Percentiles rank a stretch among this genome's conserved stretches.
Evolutionary conservation across 2,329 filamentous ascomycete genomes (phyloP).

Genomic region (Diplodia intermedia): DNA sequence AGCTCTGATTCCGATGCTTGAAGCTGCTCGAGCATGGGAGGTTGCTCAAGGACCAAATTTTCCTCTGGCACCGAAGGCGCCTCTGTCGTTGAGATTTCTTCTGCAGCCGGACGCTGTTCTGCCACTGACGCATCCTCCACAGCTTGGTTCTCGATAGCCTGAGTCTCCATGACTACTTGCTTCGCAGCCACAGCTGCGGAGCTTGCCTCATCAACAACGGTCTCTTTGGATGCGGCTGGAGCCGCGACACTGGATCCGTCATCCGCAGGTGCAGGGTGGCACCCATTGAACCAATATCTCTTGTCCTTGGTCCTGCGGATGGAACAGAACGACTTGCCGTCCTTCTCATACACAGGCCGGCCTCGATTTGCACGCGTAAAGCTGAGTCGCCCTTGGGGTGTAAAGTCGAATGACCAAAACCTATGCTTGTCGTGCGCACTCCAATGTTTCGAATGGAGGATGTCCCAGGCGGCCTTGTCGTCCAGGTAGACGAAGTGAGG

Average conservation of each 20-base stretch:
- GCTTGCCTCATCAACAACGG: not conserved
- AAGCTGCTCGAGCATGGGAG: too few species aligned
- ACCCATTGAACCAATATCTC: not conserved
- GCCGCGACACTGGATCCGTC: not conserved
- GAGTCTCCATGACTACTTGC: not conserved
- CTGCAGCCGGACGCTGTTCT: not conserved
- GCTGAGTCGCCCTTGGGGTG: constrained; percentile 42
- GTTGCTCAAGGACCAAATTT: too few species aligned
- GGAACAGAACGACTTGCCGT: not conserved
- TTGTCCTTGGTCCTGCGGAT: not conserved
- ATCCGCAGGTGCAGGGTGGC: not conserved
- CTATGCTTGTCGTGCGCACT: constrained; percentile 36
- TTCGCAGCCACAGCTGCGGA: not conserved
- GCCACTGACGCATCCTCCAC: not conserved
- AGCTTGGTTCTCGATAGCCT: not conserved
- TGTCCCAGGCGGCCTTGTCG: constrained; percentile 47
- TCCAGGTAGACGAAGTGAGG: constrained; percentile 52
- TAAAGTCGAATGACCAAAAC: constrained; percentile 52
- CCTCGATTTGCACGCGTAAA: constrained; percentile 47
- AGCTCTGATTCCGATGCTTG: not conserved
- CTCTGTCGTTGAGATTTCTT: not conserved
- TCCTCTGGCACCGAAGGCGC: not conserved
- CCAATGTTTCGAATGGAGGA: constrained; percentile 44
- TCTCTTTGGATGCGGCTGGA: not conserved
- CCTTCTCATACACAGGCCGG: constrained; percentile 41